Evolutionary conservation across 148 eudicot species (phyloP).

Genomic region (Fagopyrum homotropicum): DNA sequence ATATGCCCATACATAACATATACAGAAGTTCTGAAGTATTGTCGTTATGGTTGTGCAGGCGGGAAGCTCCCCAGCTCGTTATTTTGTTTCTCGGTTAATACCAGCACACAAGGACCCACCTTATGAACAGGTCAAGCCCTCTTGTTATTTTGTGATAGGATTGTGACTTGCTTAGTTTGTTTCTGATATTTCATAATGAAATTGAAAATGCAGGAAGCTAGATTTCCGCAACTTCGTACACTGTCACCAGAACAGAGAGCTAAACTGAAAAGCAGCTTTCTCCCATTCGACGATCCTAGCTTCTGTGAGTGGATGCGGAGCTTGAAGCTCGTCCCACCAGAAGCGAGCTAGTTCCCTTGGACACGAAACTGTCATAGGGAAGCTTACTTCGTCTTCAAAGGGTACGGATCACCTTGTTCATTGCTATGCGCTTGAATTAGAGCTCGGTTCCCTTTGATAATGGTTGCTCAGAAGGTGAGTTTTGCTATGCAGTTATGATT

Average conservation of each 20-base stretch:
- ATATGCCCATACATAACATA: neutral
- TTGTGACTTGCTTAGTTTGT: neutral
- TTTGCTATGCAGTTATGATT: neutral
- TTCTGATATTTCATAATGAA: neutral
- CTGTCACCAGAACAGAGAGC: constrained; percentile 71
- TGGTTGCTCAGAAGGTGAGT: neutral
- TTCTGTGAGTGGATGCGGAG: constrained; percentile 98
- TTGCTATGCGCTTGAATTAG: neutral
- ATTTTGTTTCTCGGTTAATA: constrained; percentile 83
- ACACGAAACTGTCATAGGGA: neutral
- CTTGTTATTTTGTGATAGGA: neutral
- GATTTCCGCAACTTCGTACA: constrained; percentile 88
- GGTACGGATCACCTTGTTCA: neutral
- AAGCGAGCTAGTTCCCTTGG: constrained; percentile 27
- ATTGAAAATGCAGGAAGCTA: constrained; percentile 66
- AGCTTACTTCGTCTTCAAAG: neutral
- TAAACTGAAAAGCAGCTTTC: constrained; percentile 86
- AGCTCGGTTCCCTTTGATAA: neutral
- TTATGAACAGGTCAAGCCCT: constrained; percentile 62
- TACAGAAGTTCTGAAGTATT: neutral
- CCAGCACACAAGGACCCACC: constrained; percentile 99
- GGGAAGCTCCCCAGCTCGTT: constrained; percentile 94
- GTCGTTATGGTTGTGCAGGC: constrained; percentile 41
- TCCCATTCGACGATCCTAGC: constrained; percentile 93
- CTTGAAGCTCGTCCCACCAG: constrained; percentile 85